Conservation (phyloP, 2,329 filamentous ascomycete genomes). For the Alternaria atra region DNA sequence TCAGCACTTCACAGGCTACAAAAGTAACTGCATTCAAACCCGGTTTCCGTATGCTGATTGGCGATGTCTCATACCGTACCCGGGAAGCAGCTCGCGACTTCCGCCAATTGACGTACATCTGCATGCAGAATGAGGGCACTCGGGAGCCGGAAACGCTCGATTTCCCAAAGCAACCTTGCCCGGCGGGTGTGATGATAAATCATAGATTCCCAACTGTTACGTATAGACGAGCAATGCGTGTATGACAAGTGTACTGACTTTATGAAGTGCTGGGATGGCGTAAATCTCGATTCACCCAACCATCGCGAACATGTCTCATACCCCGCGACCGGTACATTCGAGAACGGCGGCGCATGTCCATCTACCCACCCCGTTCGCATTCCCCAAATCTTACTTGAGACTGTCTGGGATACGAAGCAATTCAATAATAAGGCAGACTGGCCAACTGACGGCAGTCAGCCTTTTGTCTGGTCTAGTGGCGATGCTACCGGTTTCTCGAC, state of each 20-base stretch:
- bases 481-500: conserved; percentile 39
- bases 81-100: conserved; percentile 36
- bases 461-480: conserved; percentile 44
- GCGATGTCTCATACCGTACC: conserved; percentile 43
- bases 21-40: conserved; percentile 55
- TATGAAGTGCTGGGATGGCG: conserved; percentile 36
- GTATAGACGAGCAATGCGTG: no score
- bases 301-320: conserved; percentile 41
- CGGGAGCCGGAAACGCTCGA: conserved; percentile 35
- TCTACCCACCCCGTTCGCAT: conserved; percentile 38
- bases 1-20: conserved; percentile 42
- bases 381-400: conserved; percentile 45
- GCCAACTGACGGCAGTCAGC: conserved; percentile 43
- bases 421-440: conserved; percentile 47
- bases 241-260: background rate
- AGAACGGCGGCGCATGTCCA: conserved; percentile 41
- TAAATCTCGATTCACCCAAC: conserved; percentile 38
- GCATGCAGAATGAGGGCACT: conserved; percentile 41
- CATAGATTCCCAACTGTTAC: conserved; percentile 34
- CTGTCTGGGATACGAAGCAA: conserved; percentile 43
- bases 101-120: conserved; percentile 39
- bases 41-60: conserved; percentile 58
- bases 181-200: conserved; percentile 40
- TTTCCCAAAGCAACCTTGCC: conserved; percentile 36
- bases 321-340: conserved; percentile 41